Base-by-base conservation (phyloP, 2,329 filamentous ascomycete genomes). In the Trichoderma breve region DNA sequence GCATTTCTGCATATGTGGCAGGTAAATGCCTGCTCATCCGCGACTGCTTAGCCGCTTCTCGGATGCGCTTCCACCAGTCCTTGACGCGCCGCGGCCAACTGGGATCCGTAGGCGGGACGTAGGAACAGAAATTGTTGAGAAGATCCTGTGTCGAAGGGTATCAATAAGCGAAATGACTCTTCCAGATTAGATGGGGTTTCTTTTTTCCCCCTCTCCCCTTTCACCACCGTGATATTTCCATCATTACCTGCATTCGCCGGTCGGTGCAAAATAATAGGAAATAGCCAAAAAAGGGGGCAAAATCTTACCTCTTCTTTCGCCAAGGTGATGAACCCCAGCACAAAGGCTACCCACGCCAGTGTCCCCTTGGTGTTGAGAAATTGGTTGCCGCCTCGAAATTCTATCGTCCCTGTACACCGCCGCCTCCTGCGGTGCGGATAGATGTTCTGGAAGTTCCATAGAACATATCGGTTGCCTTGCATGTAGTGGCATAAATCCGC, bases 371-470 rank as follows among this genome's bases (percentile, higher is more conserved):
- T 82, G 63, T 75, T 78, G 70, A 82, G 75, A 71, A 82, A 82
- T 74, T 82, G 81, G 70, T 81, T 82, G 1, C 81, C 81, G 14
- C 81, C 81, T 2, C 81, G 79, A 62, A 83, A 83, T 76, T 83
- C 81, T 24, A 83, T 78, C 0, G 81, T 82, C 0, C 81, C 81
- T 9, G 79, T 81, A 58, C 80, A 82, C 57, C 78, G 73, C 6
- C 80, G 80, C 51, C 79, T 81, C 77, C 80, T 82, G 57, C 80
- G 79, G 67, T 79, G 78, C 1, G 80, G 78, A 65, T 81, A 81
- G 72, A 81, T 80, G 72, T 82, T 83, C 70, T 82, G 79, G 62
- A 83, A 83, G 67, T 83, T 82, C 81, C 82, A 83, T 47, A 83
- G 73, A 12, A 83, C 81, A 70, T 82, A 82, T 21, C 81, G 78